Base-by-base conservation (phyloP, 129 eudicot species). In the Arctium lappa region DNA sequence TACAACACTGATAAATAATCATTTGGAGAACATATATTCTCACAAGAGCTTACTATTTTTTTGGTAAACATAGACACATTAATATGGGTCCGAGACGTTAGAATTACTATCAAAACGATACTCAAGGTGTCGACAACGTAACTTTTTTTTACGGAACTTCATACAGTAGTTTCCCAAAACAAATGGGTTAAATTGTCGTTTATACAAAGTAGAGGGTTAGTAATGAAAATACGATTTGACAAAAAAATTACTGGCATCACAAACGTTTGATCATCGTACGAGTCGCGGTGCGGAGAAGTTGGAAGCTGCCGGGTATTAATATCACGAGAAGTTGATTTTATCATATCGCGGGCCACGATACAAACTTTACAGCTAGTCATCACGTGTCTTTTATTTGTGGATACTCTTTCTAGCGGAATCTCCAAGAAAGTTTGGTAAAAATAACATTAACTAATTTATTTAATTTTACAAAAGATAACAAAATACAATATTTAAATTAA, bases 311-410 rank as follows among this genome's bases (percentile, higher is more conserved):
- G 32, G 48, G 4, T 32, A 65, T 18, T 36, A 75, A 78, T 38
- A n/a, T 78, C 77, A 65, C 50, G 82, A 83, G 29, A 77, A 78
- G 8, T 15, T 77, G 78, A 38, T 7, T 8, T 56, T 71, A 77
- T 34, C 22, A 78, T 72, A 60, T 78, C 39, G 79, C 31, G 78
- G 70, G 48, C 78, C 71, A 80, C 60, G 60, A 72, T 30, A 72
- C 46, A 56, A 72, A 63, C 86, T 72, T 77, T 83, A 78, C 83
- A 78, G 83, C 83, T 40, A 72, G 48, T 66, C 79, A 78, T 78
- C 86, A 84, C 86, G 82, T 84, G 86, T 39, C 65, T 84, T 78
- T 84, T 66, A 78, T 79, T 78, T 84, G 22, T 72, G 46, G 83
- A 72, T 83, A 82, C 79, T 56, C 68, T 36, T 31, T 39, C 10